Evolutionary conservation across 306 rosid species (phyloP).

Genomic region (Cicer yamashitae): DNA sequence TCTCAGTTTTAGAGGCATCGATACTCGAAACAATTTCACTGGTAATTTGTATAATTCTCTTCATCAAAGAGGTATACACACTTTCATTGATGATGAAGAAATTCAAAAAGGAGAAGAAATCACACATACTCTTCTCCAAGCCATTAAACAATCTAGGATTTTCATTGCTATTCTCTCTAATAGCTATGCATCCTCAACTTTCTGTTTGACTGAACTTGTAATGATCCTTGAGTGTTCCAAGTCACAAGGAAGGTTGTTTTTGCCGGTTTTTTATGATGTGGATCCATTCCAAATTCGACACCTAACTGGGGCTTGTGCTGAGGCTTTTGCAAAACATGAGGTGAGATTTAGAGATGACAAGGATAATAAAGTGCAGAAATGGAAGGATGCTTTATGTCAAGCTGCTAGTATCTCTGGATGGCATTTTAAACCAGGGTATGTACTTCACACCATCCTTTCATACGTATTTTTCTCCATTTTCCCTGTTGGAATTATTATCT

Average conservation of each 20-base stretch:
- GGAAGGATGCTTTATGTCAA: neutral
- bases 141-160: neutral
- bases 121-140: neutral
- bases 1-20: neutral
- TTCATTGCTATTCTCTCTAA: neutral
- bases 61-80: neutral
- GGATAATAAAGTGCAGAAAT: neutral
- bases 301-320: neutral
- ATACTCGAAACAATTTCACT: neutral
- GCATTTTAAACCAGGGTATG: constrained; percentile 10
- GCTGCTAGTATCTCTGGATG: constrained; percentile 3
- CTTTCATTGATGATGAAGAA: neutral
- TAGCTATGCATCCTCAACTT: neutral
- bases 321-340: neutral
- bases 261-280: neutral
- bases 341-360: neutral
- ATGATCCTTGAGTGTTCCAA: neutral
- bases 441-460: no score
- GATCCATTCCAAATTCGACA: constrained; percentile 3
- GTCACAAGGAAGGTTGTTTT: constrained; percentile 4
- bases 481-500: no score
- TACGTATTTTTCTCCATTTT: no score
- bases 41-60: constrained; percentile 7
- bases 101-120: constrained; percentile 9
- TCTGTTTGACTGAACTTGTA: neutral